Conservation (phyloP, 208 protist genomes). For the Acanthamoeba triangularis region DNA sequence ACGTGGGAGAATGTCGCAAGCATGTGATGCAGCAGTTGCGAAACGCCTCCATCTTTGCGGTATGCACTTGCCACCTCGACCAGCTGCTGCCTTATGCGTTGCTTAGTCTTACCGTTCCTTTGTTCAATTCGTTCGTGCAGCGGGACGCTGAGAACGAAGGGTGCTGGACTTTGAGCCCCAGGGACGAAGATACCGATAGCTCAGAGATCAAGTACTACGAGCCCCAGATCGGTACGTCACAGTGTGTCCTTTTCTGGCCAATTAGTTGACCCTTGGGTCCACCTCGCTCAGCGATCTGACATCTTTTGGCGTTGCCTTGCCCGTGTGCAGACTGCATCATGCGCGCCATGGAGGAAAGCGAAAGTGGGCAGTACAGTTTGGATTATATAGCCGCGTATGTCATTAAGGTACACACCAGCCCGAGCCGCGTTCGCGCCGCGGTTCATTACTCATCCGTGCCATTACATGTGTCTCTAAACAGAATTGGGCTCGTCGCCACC, state of each 20-base stretch:
- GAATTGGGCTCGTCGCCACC: slow-evolving; percentile 32
- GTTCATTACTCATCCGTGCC: too few species aligned
- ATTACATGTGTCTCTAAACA: too few species aligned
- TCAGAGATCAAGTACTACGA: slow-evolving; percentile 50
- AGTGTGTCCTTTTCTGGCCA: too few species aligned
- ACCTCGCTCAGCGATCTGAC: too few species aligned
- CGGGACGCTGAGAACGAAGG: slow-evolving; percentile 48
- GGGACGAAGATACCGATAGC: background rate
- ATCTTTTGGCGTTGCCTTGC: background rate
- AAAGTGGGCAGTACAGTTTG: slow-evolving; percentile 19
- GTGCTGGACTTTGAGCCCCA: slow-evolving; percentile 37
- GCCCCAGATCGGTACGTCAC: slow-evolving; percentile 27
- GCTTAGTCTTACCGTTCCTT: too few species aligned
- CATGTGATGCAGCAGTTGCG: slow-evolving; percentile 1
- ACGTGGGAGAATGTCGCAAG: slow-evolving; percentile 32
- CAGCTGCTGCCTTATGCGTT: background rate
- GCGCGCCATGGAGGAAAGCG: slow-evolving; percentile 28
- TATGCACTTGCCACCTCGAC: background rate
- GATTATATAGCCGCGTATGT: slow-evolving; percentile 53
- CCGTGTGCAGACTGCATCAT: slow-evolving; percentile 47
- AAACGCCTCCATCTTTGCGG: background rate
- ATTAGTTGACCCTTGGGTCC: too few species aligned
- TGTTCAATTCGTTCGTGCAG: background rate
- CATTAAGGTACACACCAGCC: background rate
- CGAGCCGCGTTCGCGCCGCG: background rate